Percentiles rank a stretch among this genome's conserved stretches.
These are phyloP conservation scores for Galeopsis tetrahit DNA, from an alignment of 257 asterid species.

Conservation along the genomic window DNA sequence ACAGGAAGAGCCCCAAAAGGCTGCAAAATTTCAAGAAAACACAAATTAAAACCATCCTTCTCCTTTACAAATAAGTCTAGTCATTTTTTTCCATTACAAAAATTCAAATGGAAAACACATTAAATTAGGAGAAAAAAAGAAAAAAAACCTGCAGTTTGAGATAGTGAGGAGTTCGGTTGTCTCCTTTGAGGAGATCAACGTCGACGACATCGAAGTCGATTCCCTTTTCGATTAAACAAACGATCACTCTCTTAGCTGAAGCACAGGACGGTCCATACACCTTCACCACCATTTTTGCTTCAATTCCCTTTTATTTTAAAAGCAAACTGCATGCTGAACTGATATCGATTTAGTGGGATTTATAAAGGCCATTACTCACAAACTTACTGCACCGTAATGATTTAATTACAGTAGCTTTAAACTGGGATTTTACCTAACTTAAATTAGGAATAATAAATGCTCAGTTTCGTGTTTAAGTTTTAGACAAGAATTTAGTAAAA, in stretches of 20 bases:
- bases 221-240: slow-evolving; percentile 36
- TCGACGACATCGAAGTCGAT: slow-evolving; percentile 37
- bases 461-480: too few species aligned
- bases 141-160: slow-evolving; percentile 37
- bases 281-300: slow-evolving; percentile 45
- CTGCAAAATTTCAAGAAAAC: slow-evolving; percentile 36
- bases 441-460: too few species aligned
- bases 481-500: too few species aligned
- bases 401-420: too few species aligned
- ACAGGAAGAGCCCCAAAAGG: slow-evolving; percentile 57
- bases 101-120: background rate
- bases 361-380: background rate
- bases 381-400: too few species aligned
- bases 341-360: background rate
- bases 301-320: too few species aligned
- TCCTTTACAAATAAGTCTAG: background rate
- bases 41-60: background rate
- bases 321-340: background rate
- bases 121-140: background rate
- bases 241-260: slow-evolving; percentile 33
- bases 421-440: too few species aligned
- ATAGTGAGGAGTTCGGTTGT: slow-evolving; percentile 28
- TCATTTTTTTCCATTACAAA: background rate
- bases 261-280: slow-evolving; percentile 37
- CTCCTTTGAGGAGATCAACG: slow-evolving; percentile 33